Evolutionary conservation across 148 eudicot species (phyloP), one percentile per base, ranked within the genome.

Genomic region (Chenopodium quinoa): DNA sequence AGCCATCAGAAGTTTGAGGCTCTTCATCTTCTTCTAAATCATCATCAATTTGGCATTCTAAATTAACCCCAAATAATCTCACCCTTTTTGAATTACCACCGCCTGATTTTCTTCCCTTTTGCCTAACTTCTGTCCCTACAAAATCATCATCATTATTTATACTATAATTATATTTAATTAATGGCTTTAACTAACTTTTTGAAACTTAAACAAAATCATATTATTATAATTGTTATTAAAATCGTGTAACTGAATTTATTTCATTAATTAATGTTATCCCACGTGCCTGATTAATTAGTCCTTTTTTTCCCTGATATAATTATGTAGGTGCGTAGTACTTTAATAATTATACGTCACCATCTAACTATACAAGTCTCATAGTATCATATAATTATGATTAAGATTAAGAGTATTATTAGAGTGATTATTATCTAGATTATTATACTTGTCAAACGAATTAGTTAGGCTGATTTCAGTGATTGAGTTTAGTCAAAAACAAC

Each of bases 1-100:
- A 88, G 44, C 90, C 90, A 78, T 84, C 86, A 6, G 87, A 85
- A 52, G 81, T 78, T 22, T 85, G 85, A 34, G 90, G 87, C 73
- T 82, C 86, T 32, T 75, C 71, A 0, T 44, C 25, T 0, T 44
- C 34, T 2, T 64, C 40, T 1, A 40, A 79, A 0, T 84, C 79
- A 22, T 88, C 87, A 9, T 88, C 88, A 12, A 73, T 80, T 22
- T 91, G 87, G 80, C 93, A 92, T 79, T 92, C 94, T 79, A 93
- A 79, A 86, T 93, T 89, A 77, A 92, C 97, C 70, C 97, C 97
- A 64, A 93, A 93, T 62, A 93, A 75, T 86, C 97, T 90, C 75
- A 93, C 81, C 34, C 82, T 85, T 88, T 85, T 90, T 14, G 90
- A 84, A 71, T 89, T 90, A 22, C 66, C 76, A 66, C 67, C 22